Conservation (phyloP, 441 rosid genomes). For the Bruguiera hainesii region DNA sequence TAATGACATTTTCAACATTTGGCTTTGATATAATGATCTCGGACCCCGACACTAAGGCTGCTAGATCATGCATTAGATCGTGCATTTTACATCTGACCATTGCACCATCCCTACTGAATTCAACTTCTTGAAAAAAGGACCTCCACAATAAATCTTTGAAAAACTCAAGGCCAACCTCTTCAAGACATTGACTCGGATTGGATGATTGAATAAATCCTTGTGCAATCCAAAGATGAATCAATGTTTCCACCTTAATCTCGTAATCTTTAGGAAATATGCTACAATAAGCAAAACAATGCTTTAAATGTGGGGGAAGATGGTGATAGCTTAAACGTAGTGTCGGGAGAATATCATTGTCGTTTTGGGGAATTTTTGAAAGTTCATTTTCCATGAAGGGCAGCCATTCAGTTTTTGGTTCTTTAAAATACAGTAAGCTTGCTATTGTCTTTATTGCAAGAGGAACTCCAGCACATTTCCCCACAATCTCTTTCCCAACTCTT, state of each 20-base stretch:
- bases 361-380: background rate
- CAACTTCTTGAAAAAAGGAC: constrained; percentile 28
- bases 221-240: constrained; percentile 22
- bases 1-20: background rate
- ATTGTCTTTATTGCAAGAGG: constrained; percentile 24
- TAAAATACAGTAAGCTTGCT: constrained; percentile 16
- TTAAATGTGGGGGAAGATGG: constrained; percentile 13
- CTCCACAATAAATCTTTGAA: constrained; percentile 14
- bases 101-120: constrained; percentile 6
- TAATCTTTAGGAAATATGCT: constrained; percentile 20
- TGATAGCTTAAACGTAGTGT: constrained; percentile 20
- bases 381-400: constrained; percentile 5
- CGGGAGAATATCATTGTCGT: constrained; percentile 6
- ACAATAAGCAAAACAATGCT: constrained; percentile 26
- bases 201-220: constrained; percentile 18
- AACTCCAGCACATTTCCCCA: constrained; percentile 25
- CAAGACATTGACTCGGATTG: constrained; percentile 1
- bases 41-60: constrained; percentile 15
- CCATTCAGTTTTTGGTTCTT: constrained; percentile 16
- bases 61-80: constrained; percentile 33
- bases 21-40: background rate
- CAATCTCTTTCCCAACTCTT: constrained; percentile 19
- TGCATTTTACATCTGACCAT: constrained; percentile 24
- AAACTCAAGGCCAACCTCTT: constrained; percentile 7
- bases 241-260: background rate